Evolutionary conservation across 2,329 filamentous ascomycete genomes (phyloP).

Genomic region (Ceratocystis albifundus): DNA sequence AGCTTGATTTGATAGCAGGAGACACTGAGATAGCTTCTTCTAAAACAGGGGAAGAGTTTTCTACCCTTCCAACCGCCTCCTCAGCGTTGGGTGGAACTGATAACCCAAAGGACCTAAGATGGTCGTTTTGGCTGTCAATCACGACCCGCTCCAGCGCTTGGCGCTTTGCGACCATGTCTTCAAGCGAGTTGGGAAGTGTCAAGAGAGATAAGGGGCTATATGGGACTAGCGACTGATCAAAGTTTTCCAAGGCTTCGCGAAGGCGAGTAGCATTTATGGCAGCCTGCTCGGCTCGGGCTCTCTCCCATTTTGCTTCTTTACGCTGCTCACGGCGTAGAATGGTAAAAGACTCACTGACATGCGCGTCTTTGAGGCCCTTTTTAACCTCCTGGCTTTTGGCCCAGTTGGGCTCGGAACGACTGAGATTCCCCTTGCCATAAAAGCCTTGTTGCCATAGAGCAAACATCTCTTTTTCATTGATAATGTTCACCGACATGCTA

Average conservation of each 20-base stretch:
- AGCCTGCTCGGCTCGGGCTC: slow-evolving; percentile 77
- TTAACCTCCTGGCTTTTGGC: slow-evolving; percentile 68
- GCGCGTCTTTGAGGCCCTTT: slow-evolving; percentile 48
- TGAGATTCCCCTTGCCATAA: slow-evolving; percentile 87
- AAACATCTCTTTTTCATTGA: slow-evolving; percentile 60
- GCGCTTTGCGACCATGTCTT: slow-evolving; percentile 28
- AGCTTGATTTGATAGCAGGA: neutral
- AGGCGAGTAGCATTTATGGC: slow-evolving; percentile 59
- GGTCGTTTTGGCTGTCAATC: slow-evolving; percentile 18
- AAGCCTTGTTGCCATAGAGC: slow-evolving; percentile 95
- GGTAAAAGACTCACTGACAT: slow-evolving; percentile 76
- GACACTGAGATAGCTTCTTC: neutral
- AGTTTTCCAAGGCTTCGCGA: slow-evolving; percentile 33
- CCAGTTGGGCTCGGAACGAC: slow-evolving; percentile 92
- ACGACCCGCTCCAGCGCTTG: slow-evolving; percentile 12
- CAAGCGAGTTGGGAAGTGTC: slow-evolving; percentile 44
- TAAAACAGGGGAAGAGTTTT: neutral
- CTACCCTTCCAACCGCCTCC: neutral
- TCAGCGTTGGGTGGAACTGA: neutral
- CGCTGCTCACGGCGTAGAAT: slow-evolving; percentile 66
- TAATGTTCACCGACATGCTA: slow-evolving; percentile 75
- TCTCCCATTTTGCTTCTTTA: slow-evolving; percentile 75
- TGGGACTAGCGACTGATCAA: slow-evolving; percentile 26
- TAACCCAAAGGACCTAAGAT: slow-evolving; percentile 18
- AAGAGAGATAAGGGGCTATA: slow-evolving; percentile 38